Conservation (phyloP, 2,329 filamentous ascomycete species). For the Colletotrichum orchidophilum region DNA sequence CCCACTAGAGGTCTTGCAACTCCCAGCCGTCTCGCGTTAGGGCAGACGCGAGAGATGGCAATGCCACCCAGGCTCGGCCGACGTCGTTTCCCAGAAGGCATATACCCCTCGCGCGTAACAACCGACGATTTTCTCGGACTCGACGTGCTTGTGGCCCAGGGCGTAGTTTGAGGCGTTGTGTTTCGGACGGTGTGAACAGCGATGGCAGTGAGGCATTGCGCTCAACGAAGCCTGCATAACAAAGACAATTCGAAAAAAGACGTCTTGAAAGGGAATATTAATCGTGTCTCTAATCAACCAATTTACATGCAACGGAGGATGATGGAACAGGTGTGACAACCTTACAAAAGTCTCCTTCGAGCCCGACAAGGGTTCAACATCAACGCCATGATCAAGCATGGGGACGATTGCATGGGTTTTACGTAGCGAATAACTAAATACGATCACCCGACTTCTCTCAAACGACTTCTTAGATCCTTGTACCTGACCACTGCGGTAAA, state of each 20-base stretch:
- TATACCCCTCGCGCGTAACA: too few relatives aligned
- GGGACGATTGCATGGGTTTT: slow-evolving; percentile 16
- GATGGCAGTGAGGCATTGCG: slow-evolving; percentile 8
- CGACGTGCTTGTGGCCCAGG: neutral
- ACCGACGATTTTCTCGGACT: too few relatives aligned
- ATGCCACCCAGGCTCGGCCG: neutral
- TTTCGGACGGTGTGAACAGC: neutral
- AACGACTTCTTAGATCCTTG: neutral
- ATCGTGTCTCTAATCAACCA: neutral
- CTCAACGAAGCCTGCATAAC: neutral
- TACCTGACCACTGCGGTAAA: neutral
- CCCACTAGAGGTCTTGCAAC: slow-evolving; percentile 46
- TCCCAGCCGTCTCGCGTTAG: neutral
- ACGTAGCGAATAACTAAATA: slow-evolving; percentile 7
- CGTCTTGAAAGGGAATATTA: neutral
- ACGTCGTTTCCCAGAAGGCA: neutral
- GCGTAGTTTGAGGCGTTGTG: neutral
- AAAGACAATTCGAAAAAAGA: neutral
- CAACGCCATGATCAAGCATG: neutral
- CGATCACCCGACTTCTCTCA: slow-evolving; percentile 9
- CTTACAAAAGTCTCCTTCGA: slow-evolving; percentile 10
- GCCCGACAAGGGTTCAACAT: slow-evolving; percentile 22
- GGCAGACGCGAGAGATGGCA: neutral
- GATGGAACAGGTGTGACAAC: neutral
- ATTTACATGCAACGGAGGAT: slow-evolving; percentile 6